Percentiles rank a stretch among this genome's conserved stretches.
These are phyloP conservation scores for Dendrocalamus sinicus DNA, from an alignment of 176 grass and related monocot species.

Conservation along the genomic window DNA sequence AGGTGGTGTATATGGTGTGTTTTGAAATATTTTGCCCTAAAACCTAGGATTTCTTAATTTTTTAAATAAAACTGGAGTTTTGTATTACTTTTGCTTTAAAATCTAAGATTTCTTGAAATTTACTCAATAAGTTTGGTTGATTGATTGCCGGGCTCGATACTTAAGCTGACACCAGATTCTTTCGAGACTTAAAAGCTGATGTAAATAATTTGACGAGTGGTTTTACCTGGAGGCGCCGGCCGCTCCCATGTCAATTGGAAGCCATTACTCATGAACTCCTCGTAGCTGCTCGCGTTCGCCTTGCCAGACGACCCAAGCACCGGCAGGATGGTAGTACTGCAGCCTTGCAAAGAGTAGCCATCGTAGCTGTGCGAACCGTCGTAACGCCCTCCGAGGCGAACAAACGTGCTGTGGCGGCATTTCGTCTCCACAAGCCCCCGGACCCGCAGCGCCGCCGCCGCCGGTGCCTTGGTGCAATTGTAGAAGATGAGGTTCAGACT, in stretches of 20 bases:
- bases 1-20: too few species aligned
- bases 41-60: too few species aligned
- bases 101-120: too few species aligned
- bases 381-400: not conserved
- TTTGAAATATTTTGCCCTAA: too few species aligned
- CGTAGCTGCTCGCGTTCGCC: not conserved
- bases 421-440: not conserved
- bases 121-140: not conserved
- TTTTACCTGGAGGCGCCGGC: not conserved
- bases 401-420: not conserved
- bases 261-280: not conserved
- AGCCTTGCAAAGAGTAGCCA: not conserved
- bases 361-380: rapidly evolving
- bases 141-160: not conserved
- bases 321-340: not conserved
- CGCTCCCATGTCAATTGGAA: conserved; percentile 39
- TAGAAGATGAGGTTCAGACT: conserved; percentile 10
- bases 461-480: not conserved
- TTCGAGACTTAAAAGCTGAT: not conserved
- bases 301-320: rapidly evolving
- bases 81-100: too few species aligned
- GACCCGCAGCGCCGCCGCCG: rapidly evolving
- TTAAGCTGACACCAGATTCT: not conserved
- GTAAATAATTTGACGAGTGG: not conserved
- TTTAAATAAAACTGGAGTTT: too few species aligned